Evolutionary conservation across 2,329 filamentous ascomycete species (phyloP), one percentile per base, ranked within the genome.

Genomic region (Cercospora zeae-maydis): DNA sequence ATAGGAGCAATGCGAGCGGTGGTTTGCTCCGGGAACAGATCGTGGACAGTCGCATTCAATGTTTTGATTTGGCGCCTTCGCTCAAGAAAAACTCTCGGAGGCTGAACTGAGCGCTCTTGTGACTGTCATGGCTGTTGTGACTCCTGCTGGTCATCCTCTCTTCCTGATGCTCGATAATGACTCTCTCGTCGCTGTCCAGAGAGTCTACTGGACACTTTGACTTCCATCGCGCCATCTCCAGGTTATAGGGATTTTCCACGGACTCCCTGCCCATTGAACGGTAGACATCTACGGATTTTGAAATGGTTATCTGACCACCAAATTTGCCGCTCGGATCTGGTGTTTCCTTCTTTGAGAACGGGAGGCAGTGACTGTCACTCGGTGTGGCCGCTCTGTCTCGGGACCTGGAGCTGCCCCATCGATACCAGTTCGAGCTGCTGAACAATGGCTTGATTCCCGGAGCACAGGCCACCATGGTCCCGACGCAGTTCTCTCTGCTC

Each of bases 371-470:
- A 27, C 47, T 49, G 5, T 21, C 36, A 36, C 36, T 16, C 31
- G 47, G 39, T 13, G 49, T 51, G 8, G 61, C 54, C 4, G 36
- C 37, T 58, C 60, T 65, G 45, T 65, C 61, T 30, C 63, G 60
- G 27, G 63, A 65, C 30, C 61, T 39, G 4, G 56, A 34, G 16
- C 45, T 49, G 10, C 42, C 58, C 11, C 56, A 56, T 42, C 60
- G 42, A 30, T 60, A 58, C 63, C 63, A 65, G 9, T 58, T 55
- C 33, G 30, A 39, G 4, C n/a, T 76, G 30, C 80, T 78, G 49
- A 84, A 70, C 13, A 85, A 75, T 1, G 81, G 78, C 82, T 82
- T 85, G 59, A 83, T 79, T 53, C 81, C 76, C 0, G 83, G 83
- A 2, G 84, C 73, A 67, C 85, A 85, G 65, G 81, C 78, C 9